Evolutionary conservation across 768 basidiomycete species (phyloP).

Genomic region (Pleurotus cornucopiae): DNA sequence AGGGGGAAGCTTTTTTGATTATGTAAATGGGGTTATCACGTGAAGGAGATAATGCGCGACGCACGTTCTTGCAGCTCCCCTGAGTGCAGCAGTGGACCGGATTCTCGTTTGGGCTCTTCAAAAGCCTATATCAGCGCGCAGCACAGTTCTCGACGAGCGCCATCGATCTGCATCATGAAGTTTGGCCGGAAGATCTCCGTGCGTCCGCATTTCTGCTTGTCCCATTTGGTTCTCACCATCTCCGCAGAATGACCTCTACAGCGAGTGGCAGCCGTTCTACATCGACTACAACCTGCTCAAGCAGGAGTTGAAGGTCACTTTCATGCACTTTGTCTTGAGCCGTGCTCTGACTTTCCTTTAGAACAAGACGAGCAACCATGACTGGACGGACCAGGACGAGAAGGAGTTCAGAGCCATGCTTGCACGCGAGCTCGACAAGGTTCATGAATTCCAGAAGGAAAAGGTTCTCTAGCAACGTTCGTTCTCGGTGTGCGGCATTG

Average conservation of each 20-base stretch:
- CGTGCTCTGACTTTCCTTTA: not conserved
- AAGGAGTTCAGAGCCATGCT: constrained; percentile 75
- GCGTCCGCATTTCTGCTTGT: constrained; percentile 16
- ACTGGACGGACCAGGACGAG: constrained; percentile 81
- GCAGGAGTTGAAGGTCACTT: constrained; percentile 77
- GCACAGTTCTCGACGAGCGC: too few relatives aligned
- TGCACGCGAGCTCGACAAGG: constrained; percentile 86
- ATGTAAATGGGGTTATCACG: too few relatives aligned
- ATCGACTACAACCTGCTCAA: constrained; percentile 88
- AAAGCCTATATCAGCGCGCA: too few relatives aligned
- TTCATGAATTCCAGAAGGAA: constrained; percentile 86
- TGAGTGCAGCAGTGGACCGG: too few relatives aligned
- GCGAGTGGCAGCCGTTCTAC: constrained; percentile 89
- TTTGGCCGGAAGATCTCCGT: constrained; percentile 78
- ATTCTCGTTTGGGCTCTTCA: too few relatives aligned
- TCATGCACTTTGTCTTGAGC: not conserved
- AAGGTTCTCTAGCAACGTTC: constrained; percentile 49
- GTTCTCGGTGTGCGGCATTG: not conserved
- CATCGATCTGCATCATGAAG: constrained; percentile 48
- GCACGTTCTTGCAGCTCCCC: too few relatives aligned
- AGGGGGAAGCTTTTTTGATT: too few relatives aligned
- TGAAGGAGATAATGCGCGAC: too few relatives aligned
- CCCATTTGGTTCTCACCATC: not conserved
- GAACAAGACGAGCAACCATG: constrained; percentile 16
- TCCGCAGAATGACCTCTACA: constrained; percentile 73